phyloP scores from a whole-genome alignment of 176 grass and related monocot species.

The Elaeis guineensis region DNA sequence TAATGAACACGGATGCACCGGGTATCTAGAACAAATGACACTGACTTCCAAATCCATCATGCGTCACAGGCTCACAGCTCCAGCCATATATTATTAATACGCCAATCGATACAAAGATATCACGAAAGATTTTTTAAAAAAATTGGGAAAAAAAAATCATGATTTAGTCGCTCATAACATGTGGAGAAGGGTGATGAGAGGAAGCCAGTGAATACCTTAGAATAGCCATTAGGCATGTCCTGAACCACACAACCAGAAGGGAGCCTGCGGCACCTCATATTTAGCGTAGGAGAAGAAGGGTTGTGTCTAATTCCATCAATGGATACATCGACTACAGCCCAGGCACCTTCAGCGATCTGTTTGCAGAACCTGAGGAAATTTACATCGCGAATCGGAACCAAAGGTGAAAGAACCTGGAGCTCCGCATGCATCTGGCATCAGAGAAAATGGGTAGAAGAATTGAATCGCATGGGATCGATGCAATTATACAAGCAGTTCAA shows the following conservation, averaged over 20 bases:
- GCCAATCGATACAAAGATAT: no score
- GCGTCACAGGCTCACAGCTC: no score
- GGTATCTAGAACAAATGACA: slow-evolving; percentile 6
- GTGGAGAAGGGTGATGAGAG: not conserved
- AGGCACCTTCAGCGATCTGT: slow-evolving; percentile 51
- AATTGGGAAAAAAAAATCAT: no score
- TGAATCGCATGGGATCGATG: no score
- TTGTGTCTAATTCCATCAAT: slow-evolving; percentile 56
- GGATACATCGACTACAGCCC: slow-evolving; percentile 88
- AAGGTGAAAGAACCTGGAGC: slow-evolving; percentile 76
- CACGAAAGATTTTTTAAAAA: no score
- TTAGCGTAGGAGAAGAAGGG: slow-evolving; percentile 10
- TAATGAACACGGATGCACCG: slow-evolving; percentile 23
- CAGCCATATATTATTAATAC: no score
- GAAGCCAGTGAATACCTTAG: slow-evolving; percentile 44
- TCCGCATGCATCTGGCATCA: slow-evolving; percentile 66
- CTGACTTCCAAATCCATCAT: no score
- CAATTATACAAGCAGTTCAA: not conserved
- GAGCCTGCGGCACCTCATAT: slow-evolving; percentile 51
- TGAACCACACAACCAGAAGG: slow-evolving; percentile 87
- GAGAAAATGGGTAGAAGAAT: not conserved
- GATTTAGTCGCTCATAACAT: no score
- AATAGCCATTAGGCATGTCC: slow-evolving; percentile 70
- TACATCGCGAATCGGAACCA: slow-evolving; percentile 64
- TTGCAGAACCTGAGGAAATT: slow-evolving; percentile 82